Evolutionary conservation across 2,329 filamentous ascomycete genomes (phyloP).

Genomic region (Pseudogymnoascus sp.): DNA sequence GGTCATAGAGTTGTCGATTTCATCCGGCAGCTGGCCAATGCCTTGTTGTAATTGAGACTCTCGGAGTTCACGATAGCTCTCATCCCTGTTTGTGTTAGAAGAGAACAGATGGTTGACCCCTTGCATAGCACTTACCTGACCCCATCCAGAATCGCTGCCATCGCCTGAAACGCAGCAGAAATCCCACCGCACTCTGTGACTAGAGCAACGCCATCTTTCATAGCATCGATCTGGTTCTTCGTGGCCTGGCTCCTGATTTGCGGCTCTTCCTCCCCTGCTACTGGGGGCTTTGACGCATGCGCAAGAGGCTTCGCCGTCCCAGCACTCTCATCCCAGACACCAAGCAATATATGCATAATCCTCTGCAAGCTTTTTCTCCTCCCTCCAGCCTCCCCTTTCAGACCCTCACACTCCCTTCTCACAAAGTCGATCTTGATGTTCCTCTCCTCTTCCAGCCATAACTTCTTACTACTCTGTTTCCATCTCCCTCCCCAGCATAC

Average conservation of each 20-base stretch:
- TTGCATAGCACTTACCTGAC: conserved; percentile 26
- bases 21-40: conserved; percentile 39
- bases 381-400: conserved; percentile 34
- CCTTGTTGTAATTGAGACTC: conserved; percentile 16
- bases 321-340: conserved; percentile 64
- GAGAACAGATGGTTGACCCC: conserved; percentile 42
- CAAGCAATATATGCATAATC: conserved; percentile 56
- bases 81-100: conserved; percentile 32
- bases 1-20: conserved; percentile 56
- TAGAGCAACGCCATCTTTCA: conserved; percentile 47
- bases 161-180: conserved; percentile 23
- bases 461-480: conserved; percentile 45
- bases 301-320: conserved; percentile 34
- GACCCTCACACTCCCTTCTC: conserved; percentile 40
- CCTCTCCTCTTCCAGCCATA: conserved; percentile 61
- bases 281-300: conserved; percentile 18
- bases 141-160: conserved; percentile 26
- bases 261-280: conserved; percentile 36
- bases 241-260: conserved; percentile 44
- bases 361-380: conserved; percentile 49
- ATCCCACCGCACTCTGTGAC: conserved; percentile 41
- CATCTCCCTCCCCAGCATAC: conserved; percentile 72
- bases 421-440: conserved; percentile 53
- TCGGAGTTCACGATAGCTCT: conserved; percentile 25
- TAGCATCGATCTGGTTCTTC: conserved; percentile 50